phyloP scores from a whole-genome alignment of 768 basidiomycete species.

The Scleroderma bovista region DNA sequence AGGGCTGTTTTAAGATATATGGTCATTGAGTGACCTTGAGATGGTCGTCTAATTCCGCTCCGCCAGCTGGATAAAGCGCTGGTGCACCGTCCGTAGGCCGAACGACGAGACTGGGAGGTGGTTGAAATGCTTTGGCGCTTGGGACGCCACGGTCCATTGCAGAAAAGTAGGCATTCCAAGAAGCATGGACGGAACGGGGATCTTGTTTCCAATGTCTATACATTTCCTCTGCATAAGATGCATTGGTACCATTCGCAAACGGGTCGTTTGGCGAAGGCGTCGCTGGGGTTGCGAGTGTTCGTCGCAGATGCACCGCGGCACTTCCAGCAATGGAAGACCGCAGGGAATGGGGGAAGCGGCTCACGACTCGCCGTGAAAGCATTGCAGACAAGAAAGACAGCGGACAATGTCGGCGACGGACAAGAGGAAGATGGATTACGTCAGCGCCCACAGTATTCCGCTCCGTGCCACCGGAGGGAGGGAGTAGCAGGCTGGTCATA shows the following conservation, averaged over 20 bases:
- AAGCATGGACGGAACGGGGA: constrained; percentile 85
- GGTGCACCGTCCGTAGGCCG: constrained; percentile 77
- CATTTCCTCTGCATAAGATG: constrained; percentile 97
- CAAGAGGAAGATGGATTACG: too few relatives aligned
- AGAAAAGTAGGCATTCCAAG: constrained; percentile 92
- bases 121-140: constrained; percentile 76
- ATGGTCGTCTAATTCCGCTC: constrained; percentile 85
- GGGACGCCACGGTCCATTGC: constrained; percentile 86
- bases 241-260: constrained; percentile 92
- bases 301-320: constrained; percentile 17
- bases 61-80: constrained; percentile 59
- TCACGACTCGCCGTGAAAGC: constrained; percentile 34
- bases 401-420: not conserved
- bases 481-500: too few relatives aligned
- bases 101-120: constrained; percentile 71
- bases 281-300: constrained; percentile 43
- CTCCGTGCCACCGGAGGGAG: too few relatives aligned
- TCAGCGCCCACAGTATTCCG: too few relatives aligned
- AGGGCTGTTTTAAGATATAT: constrained; percentile 4
- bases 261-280: constrained; percentile 73
- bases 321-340: constrained; percentile 16
- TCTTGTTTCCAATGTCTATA: constrained; percentile 89
- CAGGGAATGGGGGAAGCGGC: constrained; percentile 29
- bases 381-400: constrained; percentile 21
- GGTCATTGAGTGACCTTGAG: constrained; percentile 78